These are phyloP conservation scores for Juglanconis sp. DNA, from an alignment of 2,329 filamentous ascomycete species.

Conservation along the genomic window DNA sequence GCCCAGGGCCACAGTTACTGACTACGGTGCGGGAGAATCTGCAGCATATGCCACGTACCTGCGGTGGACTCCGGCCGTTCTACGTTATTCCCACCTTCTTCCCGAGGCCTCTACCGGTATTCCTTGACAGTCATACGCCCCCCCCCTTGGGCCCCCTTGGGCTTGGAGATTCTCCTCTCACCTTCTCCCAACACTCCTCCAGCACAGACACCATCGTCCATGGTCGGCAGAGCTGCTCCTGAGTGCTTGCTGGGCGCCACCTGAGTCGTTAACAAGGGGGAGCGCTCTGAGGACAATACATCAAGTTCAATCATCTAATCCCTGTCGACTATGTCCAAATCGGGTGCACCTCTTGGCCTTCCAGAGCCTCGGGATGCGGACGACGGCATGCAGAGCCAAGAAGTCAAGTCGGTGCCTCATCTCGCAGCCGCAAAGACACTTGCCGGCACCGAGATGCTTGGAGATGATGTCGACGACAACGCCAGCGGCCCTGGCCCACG, in stretches of 20 bases:
- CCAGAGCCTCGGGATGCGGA: background rate
- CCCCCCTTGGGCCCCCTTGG: background rate
- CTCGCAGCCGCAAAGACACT: background rate
- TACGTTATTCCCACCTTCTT: slow-evolving; percentile 3
- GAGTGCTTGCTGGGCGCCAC: background rate
- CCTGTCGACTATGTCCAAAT: background rate
- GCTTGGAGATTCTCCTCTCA: background rate
- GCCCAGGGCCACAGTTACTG: background rate
- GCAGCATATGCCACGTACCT: background rate
- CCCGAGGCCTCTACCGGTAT: background rate
- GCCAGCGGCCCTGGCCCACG: background rate
- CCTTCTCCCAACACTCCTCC: background rate
- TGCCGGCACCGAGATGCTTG: background rate
- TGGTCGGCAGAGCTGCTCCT: background rate
- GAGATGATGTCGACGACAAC: background rate
- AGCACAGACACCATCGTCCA: background rate
- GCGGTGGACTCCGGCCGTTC: background rate
- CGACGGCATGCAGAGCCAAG: background rate
- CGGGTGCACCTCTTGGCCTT: background rate
- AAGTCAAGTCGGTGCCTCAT: background rate
- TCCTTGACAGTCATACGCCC: background rate
- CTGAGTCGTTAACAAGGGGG: background rate
- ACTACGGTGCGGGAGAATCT: background rate
- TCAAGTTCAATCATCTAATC: background rate
- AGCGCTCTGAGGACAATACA: background rate